Evolutionary conservation across 225 moss, liverwort and hornwort genomes (phyloP).

Genomic region (Lunularia cruciata): DNA sequence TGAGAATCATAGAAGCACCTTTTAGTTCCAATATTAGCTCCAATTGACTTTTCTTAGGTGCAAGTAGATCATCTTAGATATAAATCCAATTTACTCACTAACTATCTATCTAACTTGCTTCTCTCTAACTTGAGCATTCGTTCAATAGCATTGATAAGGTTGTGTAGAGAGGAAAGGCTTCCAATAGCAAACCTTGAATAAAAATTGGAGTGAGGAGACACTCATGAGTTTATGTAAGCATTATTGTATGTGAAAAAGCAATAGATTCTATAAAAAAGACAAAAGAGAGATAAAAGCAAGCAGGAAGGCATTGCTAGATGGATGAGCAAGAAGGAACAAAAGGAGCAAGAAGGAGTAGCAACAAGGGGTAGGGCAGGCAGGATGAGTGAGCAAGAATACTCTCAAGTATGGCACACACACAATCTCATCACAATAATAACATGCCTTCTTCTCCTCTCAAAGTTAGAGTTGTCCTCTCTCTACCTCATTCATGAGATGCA

Average conservation of each 20-base stretch:
- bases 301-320: background rate
- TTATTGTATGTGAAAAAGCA: too few relatives aligned
- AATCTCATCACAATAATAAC: background rate
- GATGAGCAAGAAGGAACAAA: background rate
- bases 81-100: background rate
- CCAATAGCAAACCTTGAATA: background rate
- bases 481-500: conserved; percentile 7
- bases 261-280: too few relatives aligned
- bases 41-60: conserved; percentile 12
- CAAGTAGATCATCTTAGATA: background rate
- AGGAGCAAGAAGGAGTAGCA: background rate
- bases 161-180: background rate
- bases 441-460: too few relatives aligned
- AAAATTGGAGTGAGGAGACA: background rate
- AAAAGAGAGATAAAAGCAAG: too few relatives aligned
- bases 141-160: background rate
- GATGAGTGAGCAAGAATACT: background rate
- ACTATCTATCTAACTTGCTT: background rate
- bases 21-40: too few relatives aligned
- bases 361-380: background rate
- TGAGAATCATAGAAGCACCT: too few relatives aligned
- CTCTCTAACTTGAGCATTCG: background rate
- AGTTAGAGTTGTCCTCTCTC: background rate
- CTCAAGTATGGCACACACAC: background rate
- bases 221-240: background rate